A percentile compares a stretch with the other conserved stretches of the same genome.
These are phyloP conservation scores for Pseudocercospora musae DNA, from an alignment of 2,329 filamentous ascomycete species.

Conservation along the genomic window DNA sequence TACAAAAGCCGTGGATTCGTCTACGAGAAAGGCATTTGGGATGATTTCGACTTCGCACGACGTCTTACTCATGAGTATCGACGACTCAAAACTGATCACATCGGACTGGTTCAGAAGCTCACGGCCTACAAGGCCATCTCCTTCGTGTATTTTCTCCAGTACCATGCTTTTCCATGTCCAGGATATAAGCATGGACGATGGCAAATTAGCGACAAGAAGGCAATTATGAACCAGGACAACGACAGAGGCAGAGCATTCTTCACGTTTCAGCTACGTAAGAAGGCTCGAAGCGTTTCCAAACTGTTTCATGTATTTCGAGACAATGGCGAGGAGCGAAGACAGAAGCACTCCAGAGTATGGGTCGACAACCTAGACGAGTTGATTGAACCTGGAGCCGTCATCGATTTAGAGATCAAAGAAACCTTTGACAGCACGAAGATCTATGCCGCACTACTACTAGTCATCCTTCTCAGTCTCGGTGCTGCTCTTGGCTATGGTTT, in stretches of 20 bases:
- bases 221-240: slow-evolving; percentile 11
- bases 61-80: slow-evolving; percentile 12
- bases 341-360: slow-evolving; percentile 7
- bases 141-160: slow-evolving; percentile 22
- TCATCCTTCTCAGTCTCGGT: slow-evolving; percentile 15
- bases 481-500: slow-evolving; percentile 20
- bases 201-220: slow-evolving; percentile 6
- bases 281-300: slow-evolving; percentile 6
- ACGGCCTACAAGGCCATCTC: slow-evolving; percentile 19
- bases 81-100: slow-evolving; percentile 17
- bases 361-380: slow-evolving; percentile 11
- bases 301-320: slow-evolving; percentile 1
- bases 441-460: slow-evolving; percentile 18
- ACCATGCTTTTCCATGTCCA: slow-evolving; percentile 11
- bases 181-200: slow-evolving; percentile 6
- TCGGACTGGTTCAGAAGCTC: slow-evolving; percentile 19
- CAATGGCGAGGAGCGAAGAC: neutral
- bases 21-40: slow-evolving; percentile 14
- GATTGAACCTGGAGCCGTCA: slow-evolving; percentile 17
- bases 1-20: slow-evolving; percentile 12
- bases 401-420: slow-evolving; percentile 22
- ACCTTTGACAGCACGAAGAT: slow-evolving; percentile 20
- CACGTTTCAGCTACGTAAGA: slow-evolving; percentile 14
- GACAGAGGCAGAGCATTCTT: slow-evolving; percentile 15
- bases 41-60: slow-evolving; percentile 15